Base-by-base conservation (phyloP, 2,329 filamentous ascomycete species). In the Aspergillus chevalieri region DNA sequence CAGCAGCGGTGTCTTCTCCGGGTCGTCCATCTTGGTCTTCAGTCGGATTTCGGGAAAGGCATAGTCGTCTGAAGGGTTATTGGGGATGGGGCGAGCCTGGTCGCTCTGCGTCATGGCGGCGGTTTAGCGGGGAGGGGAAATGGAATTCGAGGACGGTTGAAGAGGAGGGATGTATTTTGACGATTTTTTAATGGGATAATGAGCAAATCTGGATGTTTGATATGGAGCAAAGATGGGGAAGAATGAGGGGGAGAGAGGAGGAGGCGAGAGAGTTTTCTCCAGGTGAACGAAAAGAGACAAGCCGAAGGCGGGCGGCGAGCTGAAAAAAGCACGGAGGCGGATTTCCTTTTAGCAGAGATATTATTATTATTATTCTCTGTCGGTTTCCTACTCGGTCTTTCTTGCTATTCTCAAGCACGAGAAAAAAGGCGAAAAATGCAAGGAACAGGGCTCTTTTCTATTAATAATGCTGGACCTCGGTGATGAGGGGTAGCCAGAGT, bases 1-100 rank as follows among this genome's bases (percentile, higher is more conserved):
- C 8, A 75, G 61, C 5, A 75, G 59, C n/a, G 73, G 73, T 1
- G 72, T 75, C 61, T 74, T 75, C 50, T 70, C 71, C 5, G 74
- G 67, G 50, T 77, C 71, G 14, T 68, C 62, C 71, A 77, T 74
- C 52, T 66, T 69, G 51, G 62, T 68, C 64, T 73, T 75, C 49
- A 77, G 58, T 47, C 74, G 70, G 39, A 66, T 56, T 46, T 70
- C 66, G 2, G 74, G 74, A 49, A 77, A 75, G 33, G 59, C 56
- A 57, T 77, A 77, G 48, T 69, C 65, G 39, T 69, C 65, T 43
- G 55, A 47, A 9, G 56, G 54, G 36, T 54, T 34, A 43, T 57
- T 58, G 44, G 62, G 63, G 48, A 63, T 57, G 26, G 26, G 10
- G 26, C 34, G n/a, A 38, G 17, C 34, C 52, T 65, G 55, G 38